Conservation (phyloP, 805 yeast genomes). For the Ogataea naganishii region DNA sequence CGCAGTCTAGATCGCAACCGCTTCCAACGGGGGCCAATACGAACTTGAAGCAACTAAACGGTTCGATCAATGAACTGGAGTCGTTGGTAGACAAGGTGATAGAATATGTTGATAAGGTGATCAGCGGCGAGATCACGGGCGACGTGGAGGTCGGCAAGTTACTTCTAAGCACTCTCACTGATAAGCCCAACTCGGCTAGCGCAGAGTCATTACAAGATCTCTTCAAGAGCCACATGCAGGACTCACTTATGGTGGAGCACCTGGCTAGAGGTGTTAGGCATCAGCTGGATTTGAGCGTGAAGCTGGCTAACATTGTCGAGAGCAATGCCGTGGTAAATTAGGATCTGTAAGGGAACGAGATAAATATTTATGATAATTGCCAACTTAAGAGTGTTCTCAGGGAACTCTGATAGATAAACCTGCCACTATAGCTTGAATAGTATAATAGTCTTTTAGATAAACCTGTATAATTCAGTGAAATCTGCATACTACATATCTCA, state of each 20-base stretch:
- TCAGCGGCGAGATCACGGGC: conserved; percentile 34
- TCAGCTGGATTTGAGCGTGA: conserved; percentile 72
- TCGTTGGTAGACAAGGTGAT: conserved; percentile 40
- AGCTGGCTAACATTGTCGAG: conserved; percentile 53
- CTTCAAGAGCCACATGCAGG: conserved; percentile 68
- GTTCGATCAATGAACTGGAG: conserved; percentile 37
- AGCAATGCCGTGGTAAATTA: too few species aligned
- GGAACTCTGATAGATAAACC: too few species aligned
- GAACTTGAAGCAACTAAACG: conserved; percentile 36
- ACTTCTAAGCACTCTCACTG: conserved; percentile 48
- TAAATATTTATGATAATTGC: too few species aligned
- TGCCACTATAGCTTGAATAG: too few species aligned
- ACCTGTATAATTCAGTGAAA: too few species aligned
- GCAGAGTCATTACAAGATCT: conserved; percentile 46
- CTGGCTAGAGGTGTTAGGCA: conserved; percentile 78
- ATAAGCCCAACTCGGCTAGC: conserved; percentile 42
- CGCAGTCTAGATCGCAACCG: conserved; percentile 22
- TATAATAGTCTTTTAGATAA: too few species aligned
- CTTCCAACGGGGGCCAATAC: conserved; percentile 26
- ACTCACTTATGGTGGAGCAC: conserved; percentile 72
- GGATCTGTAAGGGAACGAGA: too few species aligned
- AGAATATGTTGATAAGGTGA: conserved; percentile 35
- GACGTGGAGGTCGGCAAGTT: conserved; percentile 58
- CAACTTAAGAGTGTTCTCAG: too few species aligned
- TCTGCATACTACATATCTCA: too few species aligned